Evolutionary conservation across 768 basidiomycete genomes (phyloP), one percentile per base, ranked within the genome.

Genomic region (Suillus occidentalis): DNA sequence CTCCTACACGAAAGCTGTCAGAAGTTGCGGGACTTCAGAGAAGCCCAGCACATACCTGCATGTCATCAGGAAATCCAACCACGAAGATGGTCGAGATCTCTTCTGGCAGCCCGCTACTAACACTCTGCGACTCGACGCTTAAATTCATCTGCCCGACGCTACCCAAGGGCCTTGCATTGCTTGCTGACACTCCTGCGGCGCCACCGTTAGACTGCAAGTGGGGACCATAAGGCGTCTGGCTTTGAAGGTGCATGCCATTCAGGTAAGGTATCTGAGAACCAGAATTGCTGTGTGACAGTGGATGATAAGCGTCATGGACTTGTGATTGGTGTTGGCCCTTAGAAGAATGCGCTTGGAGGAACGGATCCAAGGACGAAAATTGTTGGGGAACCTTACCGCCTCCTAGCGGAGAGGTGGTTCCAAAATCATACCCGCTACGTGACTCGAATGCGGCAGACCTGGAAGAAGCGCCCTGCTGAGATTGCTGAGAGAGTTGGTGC

Each of bases 21-120:
- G 72, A 67, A 60, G 67, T 31, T 13, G 58, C 37, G 53, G 37
- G 62, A 36, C 28, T 40, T 62, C 28, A 25, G 3, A 52, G 68
- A 61, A 25, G 62, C 12, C 67, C 62, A 47, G 56, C 28, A 84
- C 90, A 68, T 71, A 94, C 95, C 86, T 91, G 90, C 93, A 99
- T 98, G 72, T 99, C 97, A 64, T 99, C 97, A 4, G 97, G 97
- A 75, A 99, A 99, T 0, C 97, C 97, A 34, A 99, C 97, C 4
- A 99, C 96, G 68, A 99, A 99, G 68, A 97, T 96, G 6, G 95
- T 97, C 13, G 92, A 95, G 56, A 97, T 97, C 72, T 97, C 95
- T 76, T 97, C 96, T 64, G 87, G 86, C 45, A 79, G 72, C 47
- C 69, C 67, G 53, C 70, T 70, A 53, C 60, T 65, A 13, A 71